phyloP scores from a whole-genome alignment of 768 basidiomycete genomes.

The Suillus spraguei region DNA sequence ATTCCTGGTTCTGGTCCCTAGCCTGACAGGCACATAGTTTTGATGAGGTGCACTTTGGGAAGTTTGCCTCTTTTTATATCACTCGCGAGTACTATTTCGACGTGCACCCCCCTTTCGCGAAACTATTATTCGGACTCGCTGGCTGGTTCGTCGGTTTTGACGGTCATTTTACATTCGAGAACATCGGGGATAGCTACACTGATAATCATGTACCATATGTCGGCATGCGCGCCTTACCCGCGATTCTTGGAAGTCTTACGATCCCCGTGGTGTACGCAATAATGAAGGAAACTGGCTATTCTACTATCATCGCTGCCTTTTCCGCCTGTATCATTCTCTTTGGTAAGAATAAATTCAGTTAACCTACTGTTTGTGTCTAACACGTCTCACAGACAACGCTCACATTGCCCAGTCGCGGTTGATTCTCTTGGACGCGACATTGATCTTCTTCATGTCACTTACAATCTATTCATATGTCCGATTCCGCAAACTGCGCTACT shows the following conservation, averaged over 20 bases:
- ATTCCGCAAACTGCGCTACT: constrained; percentile 93
- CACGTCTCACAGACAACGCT: constrained; percentile 73
- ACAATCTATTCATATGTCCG: constrained; percentile 93
- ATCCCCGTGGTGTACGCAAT: constrained; percentile 91
- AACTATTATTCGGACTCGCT: constrained; percentile 89
- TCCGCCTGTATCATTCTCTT: constrained; percentile 86
- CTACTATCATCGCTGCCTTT: constrained; percentile 87
- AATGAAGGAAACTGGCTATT: constrained; percentile 98
- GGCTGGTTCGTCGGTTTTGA: constrained; percentile 98
- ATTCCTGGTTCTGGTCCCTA: constrained; percentile 5
- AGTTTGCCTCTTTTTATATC: constrained; percentile 96
- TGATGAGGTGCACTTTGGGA: constrained; percentile 98
- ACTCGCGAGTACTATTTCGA: constrained; percentile 97
- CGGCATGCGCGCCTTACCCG: constrained; percentile 91
- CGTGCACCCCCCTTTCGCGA: constrained; percentile 97
- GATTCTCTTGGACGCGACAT: constrained; percentile 90
- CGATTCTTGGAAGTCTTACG: constrained; percentile 88
- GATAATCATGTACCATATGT: constrained; percentile 88
- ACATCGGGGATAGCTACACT: constrained; percentile 93
- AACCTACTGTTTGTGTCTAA: constrained; percentile 7
- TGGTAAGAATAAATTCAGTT: constrained; percentile 53
- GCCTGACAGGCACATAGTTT: constrained; percentile 54
- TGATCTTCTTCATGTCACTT: constrained; percentile 95
- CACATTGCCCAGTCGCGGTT: constrained; percentile 96
- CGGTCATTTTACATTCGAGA: constrained; percentile 91